Conservation (phyloP, 768 basidiomycete species). For the Lyophyllum decastes region DNA sequence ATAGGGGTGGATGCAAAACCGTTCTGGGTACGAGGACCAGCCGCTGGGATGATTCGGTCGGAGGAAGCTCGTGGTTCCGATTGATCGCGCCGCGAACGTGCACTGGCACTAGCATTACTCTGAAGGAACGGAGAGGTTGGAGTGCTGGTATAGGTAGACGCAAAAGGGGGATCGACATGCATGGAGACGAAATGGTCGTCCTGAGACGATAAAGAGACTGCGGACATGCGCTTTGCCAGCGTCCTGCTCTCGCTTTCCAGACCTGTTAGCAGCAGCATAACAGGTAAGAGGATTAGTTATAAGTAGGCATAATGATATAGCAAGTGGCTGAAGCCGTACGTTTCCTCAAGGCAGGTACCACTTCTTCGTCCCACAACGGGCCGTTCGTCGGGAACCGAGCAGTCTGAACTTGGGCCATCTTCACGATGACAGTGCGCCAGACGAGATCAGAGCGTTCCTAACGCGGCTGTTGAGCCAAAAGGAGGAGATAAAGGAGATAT, state of each 20-base stretch:
- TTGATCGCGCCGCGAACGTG: slow-evolving; percentile 13
- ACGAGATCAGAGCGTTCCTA: slow-evolving; percentile 3
- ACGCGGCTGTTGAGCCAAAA: not conserved
- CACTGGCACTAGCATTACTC: slow-evolving; percentile 19
- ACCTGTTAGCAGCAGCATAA: slow-evolving; percentile 42
- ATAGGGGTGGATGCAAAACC: slow-evolving; percentile 27
- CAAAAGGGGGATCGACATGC: slow-evolving; percentile 13
- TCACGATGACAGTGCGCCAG: slow-evolving; percentile 7
- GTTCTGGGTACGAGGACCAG: slow-evolving; percentile 27
- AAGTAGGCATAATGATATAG: slow-evolving; percentile 2
- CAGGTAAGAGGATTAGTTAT: slow-evolving; percentile 7
- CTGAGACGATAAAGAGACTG: slow-evolving; percentile 62
- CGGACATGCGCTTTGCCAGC: slow-evolving; percentile 76
- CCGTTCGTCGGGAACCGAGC: slow-evolving; percentile 35
- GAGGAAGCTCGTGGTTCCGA: slow-evolving; percentile 12
- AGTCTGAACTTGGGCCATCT: slow-evolving; percentile 46
- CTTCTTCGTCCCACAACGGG: slow-evolving; percentile 79
- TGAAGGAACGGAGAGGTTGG: slow-evolving; percentile 21
- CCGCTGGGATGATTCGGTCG: slow-evolving; percentile 21
- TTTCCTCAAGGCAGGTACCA: slow-evolving; percentile 80
- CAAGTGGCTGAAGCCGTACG: slow-evolving; percentile 43
- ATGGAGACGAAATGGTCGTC: slow-evolving; percentile 38
- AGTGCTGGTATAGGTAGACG: slow-evolving; percentile 3
- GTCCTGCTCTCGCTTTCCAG: slow-evolving; percentile 79
- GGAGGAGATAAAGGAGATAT: slow-evolving; percentile 1